Base-by-base conservation (phyloP, 306 rosid genomes). In the Acacia acuminata region DNA sequence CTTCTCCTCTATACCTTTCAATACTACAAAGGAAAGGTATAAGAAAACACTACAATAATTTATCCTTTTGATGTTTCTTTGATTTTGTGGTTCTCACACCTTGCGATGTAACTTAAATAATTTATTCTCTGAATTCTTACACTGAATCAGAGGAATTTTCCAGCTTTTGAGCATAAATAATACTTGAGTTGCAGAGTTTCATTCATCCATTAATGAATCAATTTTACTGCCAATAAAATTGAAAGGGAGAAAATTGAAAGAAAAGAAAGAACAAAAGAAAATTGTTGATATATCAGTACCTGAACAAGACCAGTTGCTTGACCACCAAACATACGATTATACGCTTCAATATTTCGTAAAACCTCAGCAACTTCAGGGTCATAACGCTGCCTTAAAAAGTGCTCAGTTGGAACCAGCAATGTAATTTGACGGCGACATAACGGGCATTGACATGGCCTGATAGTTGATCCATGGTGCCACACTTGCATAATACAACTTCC, bases 381-480 rank as follows among this genome's bases (percentile, higher is more conserved):
- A 10, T 78, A 50, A 13, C 70, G 89, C 60, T 80, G 92, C 45
- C 84, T 66, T 3, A 15, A 15, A 30, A 89, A 88, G 27, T 61
- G 87, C 76, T 82, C 84, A 22, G 89, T 71, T 5, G 98, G 99
- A 70, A 95, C 91, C 64, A 95, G 56, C 58, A 96, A 86, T 4
- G 91, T 91, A 64, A 93, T 93, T 19, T 80, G 88, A 9, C 98
- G 96, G 10, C 98, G 98, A 77, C 99, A 96, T 0, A 93, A 87
- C 0, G 99, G 99, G 77, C 99, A 96, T 84, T 82, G 92, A 81
- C 99, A 92, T 0, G 96, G 91, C 5, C 87, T 85, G 5, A 90
- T 32, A 22, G 81, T 68, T 4, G 98, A 85, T 84, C 91, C 92
- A 79, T 92, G 89, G 27, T 82, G 80, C 98, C 97, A 93, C 9